Conservation (phyloP, 176 grass and related monocot species). For the Paspalum vaginatum region DNA sequence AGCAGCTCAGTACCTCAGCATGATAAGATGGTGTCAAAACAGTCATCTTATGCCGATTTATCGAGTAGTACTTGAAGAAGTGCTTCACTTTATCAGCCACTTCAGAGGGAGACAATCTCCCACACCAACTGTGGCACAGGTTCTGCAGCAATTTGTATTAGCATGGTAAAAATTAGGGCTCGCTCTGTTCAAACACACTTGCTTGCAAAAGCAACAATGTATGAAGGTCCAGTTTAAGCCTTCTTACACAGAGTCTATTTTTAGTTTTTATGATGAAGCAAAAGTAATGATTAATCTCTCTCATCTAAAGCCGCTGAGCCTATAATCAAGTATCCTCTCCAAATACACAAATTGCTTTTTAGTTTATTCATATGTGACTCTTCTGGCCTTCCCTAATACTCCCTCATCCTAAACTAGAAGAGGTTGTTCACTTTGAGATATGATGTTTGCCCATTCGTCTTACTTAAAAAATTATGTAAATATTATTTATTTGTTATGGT, state of each 20-base stretch:
- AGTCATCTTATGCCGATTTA: slow-evolving; percentile 98
- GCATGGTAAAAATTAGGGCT: background rate
- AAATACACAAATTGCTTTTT: background rate
- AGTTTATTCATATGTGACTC: background rate
- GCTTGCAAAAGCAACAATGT: background rate
- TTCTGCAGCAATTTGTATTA: slow-evolving; percentile 62
- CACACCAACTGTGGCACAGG: slow-evolving; percentile 86
- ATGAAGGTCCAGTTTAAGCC: background rate
- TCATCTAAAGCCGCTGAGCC: background rate
- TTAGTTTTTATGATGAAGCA: background rate
- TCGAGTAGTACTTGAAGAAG: slow-evolving; percentile 96
- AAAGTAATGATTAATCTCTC: background rate
- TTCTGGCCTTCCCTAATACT: too few relatives aligned
- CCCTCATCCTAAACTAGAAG: too few relatives aligned
- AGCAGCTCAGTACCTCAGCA: slow-evolving; percentile 64
- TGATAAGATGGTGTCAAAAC: slow-evolving; percentile 96
- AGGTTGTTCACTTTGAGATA: too few relatives aligned
- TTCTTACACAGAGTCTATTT: background rate
- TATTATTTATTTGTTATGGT: too few relatives aligned
- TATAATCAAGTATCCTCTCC: background rate
- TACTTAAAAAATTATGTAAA: too few relatives aligned
- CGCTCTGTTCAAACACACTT: slow-evolving; percentile 8
- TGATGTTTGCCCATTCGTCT: too few relatives aligned
- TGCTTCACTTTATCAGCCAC: slow-evolving; percentile 99
- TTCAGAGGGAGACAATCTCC: slow-evolving; percentile 76